Evolutionary conservation across 2,329 filamentous ascomycete species (phyloP).

Genomic region (Penicillium thymicola): DNA sequence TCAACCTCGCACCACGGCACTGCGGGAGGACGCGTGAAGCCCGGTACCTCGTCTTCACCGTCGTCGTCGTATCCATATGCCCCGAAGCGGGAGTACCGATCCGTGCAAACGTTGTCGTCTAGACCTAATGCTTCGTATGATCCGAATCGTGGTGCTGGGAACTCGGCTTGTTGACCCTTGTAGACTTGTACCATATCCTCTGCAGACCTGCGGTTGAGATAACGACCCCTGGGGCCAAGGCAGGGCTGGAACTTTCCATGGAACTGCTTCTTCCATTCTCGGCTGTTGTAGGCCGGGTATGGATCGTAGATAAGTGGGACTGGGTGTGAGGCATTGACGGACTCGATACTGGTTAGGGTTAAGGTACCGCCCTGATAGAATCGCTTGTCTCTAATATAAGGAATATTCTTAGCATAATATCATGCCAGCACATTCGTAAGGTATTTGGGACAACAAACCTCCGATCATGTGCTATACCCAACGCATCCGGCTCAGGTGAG

Average conservation of each 20-base stretch:
- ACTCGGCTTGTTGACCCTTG: conserved; percentile 40
- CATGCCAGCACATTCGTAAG: neutral
- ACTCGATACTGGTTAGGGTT: conserved; percentile 17
- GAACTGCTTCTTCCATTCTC: conserved; percentile 51
- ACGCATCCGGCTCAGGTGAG: conserved; percentile 6
- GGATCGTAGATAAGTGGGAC: conserved; percentile 57
- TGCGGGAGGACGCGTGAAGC: conserved; percentile 24
- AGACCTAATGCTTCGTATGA: conserved; percentile 60
- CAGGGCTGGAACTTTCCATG: conserved; percentile 20
- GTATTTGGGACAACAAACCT: conserved; percentile 11
- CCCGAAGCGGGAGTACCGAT: conserved; percentile 66
- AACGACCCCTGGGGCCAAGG: conserved; percentile 19
- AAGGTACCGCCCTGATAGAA: conserved; percentile 22
- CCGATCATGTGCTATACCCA: conserved; percentile 12
- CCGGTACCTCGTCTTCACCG: conserved; percentile 20
- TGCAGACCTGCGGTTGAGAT: conserved; percentile 16
- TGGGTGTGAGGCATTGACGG: conserved; percentile 9
- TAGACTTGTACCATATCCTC: conserved; percentile 28
- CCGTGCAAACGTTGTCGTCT: conserved; percentile 63
- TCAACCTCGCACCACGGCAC: conserved; percentile 59
- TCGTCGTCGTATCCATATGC: conserved; percentile 45
- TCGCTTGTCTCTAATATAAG: conserved; percentile 7
- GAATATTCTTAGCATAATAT: neutral
- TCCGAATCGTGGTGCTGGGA: conserved; percentile 61
- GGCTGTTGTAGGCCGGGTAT: conserved; percentile 67